Conservation (phyloP, 352 stramenopile genomes). For the Phytophthora podocarpi region DNA sequence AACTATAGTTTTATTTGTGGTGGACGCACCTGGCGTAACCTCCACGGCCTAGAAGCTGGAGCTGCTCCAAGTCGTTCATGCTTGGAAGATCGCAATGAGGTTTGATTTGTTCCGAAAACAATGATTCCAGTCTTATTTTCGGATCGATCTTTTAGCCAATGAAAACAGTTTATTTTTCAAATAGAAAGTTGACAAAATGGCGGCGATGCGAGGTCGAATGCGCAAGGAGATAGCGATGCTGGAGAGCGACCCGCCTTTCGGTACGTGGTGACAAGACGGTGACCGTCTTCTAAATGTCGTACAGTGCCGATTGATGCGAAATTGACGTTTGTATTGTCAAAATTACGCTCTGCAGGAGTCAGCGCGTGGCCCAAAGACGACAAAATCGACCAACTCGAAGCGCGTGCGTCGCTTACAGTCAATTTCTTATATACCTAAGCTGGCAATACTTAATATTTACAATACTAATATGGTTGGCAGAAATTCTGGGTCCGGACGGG, state of each 20-base stretch:
- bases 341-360: conserved; percentile 44
- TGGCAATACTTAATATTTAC: background rate
- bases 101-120: no score
- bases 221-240: conserved; percentile 87
- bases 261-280: conserved; percentile 17
- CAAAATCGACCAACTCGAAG: conserved; percentile 76
- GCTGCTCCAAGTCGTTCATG: conserved; percentile 59
- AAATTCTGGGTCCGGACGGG: conserved; percentile 81
- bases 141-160: no score
- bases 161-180: conserved; percentile 1
- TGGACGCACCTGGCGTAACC: conserved; percentile 61
- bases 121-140: no score
- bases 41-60: conserved; percentile 60
- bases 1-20: background rate
- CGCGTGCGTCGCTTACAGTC: conserved; percentile 63
- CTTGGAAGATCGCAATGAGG: conserved; percentile 28
- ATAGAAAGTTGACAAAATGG: conserved; percentile 51
- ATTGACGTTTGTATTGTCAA: background rate
- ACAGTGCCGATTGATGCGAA: background rate
- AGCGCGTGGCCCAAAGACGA: conserved; percentile 81
- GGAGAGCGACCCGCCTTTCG: conserved; percentile 75
- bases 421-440: background rate
- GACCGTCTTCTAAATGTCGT: background rate
- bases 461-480: conserved; percentile 32
- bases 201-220: conserved; percentile 80